Percentiles rank a stretch among this genome's conserved stretches.
These are phyloP conservation scores for Prunus kanzakura DNA, from an alignment of 306 rosid species.

Conservation along the genomic window DNA sequence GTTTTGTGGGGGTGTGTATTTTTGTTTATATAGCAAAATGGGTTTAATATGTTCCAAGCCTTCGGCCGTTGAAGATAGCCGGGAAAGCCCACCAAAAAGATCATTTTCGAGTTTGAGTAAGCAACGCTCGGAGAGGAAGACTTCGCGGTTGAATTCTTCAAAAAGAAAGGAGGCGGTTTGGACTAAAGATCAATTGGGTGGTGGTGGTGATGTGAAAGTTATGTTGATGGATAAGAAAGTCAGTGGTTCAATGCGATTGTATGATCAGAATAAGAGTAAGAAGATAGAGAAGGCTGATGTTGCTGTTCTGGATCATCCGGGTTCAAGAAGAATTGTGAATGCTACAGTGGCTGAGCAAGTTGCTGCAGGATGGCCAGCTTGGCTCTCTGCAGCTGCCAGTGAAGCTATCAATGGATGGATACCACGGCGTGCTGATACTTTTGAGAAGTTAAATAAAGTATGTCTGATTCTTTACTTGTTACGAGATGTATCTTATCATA, in stretches of 20 bases:
- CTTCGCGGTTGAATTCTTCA: conserved; percentile 52
- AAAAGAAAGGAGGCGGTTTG: conserved; percentile 51
- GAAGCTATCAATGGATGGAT: conserved; percentile 89
- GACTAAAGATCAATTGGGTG: conserved; percentile 38
- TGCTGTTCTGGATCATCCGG: conserved; percentile 37
- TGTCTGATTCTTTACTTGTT: conserved; percentile 25
- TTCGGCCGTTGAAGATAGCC: conserved; percentile 61
- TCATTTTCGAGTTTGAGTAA: conserved; percentile 33
- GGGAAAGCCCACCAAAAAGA: conserved; percentile 47
- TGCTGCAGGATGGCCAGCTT: conserved; percentile 95
- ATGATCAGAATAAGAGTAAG: conserved; percentile 44
- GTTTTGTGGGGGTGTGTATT: conserved; percentile 3
- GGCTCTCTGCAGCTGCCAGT: conserved; percentile 85
- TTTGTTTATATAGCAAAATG: conserved; percentile 42
- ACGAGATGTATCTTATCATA: conserved; percentile 3
- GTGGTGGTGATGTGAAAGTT: conserved; percentile 36
- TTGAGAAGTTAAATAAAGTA: conserved; percentile 74
- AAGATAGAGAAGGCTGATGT: conserved; percentile 41
- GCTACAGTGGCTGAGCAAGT: conserved; percentile 71
- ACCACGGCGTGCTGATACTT: conserved; percentile 73
- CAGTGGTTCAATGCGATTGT: conserved; percentile 37
- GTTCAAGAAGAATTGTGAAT: conserved; percentile 60
- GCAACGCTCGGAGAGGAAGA: conserved; percentile 35
- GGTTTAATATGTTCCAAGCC: conserved; percentile 63
- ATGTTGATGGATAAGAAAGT: conserved; percentile 49